These are phyloP conservation scores for Akebia trifoliata DNA, from an alignment of 164 flowering plant genomes.

Conservation along the genomic window DNA sequence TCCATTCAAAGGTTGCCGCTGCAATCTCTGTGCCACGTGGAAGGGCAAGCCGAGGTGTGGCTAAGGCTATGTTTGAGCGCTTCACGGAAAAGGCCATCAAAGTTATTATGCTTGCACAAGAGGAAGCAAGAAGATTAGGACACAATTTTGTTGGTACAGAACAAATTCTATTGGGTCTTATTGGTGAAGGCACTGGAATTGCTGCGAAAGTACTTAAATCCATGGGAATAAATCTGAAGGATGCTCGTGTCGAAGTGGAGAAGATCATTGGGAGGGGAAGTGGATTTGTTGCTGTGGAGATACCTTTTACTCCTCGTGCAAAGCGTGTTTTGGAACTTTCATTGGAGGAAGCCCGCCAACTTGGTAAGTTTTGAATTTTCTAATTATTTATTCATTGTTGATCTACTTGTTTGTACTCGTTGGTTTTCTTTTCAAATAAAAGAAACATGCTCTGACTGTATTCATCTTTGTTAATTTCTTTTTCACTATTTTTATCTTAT, in stretches of 20 bases:
- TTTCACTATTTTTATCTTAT: too few species aligned
- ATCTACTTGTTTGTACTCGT: neutral
- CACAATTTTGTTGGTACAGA: constrained; percentile 98
- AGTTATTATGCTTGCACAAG: constrained; percentile 97
- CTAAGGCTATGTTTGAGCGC: constrained; percentile 88
- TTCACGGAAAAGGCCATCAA: constrained; percentile 96
- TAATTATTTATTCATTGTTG: neutral
- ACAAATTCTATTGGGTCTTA: constrained; percentile 87
- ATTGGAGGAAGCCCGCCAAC: constrained; percentile 92
- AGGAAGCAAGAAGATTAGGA: constrained; percentile 91
- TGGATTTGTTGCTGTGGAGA: constrained; percentile 91
- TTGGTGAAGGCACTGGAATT: constrained; percentile 98
- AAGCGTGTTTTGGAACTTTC: constrained; percentile 92
- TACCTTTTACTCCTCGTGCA: constrained; percentile 93
- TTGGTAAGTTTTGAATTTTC: constrained; percentile 43
- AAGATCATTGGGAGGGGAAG: constrained; percentile 94
- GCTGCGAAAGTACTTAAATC: constrained; percentile 96
- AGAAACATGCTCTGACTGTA: too few species aligned
- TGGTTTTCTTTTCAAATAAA: neutral
- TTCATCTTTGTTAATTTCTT: too few species aligned
- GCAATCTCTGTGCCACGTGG: constrained; percentile 28
- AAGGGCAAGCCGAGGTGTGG: constrained; percentile 32
- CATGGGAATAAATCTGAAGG: constrained; percentile 90
- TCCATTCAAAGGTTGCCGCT: constrained; percentile 38
- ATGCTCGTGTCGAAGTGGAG: constrained; percentile 96